Conservation (phyloP, 2,329 filamentous ascomycete species). For the Penicillium rolfsii region DNA sequence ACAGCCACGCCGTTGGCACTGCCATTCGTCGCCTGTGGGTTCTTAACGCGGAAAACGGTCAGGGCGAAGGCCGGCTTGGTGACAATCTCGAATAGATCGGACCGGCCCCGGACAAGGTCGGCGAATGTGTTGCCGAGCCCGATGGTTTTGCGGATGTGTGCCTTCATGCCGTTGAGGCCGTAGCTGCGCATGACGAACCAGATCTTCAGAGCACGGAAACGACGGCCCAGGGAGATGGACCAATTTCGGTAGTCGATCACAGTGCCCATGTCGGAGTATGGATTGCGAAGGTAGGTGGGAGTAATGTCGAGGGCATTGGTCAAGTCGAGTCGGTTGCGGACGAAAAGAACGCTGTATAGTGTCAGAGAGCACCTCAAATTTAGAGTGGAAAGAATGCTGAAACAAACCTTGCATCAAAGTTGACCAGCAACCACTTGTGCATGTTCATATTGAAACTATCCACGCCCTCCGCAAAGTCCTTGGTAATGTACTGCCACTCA, state of each 20-base stretch:
- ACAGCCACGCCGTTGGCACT: conserved; percentile 21
- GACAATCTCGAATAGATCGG: conserved; percentile 75
- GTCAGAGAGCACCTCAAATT: conserved; percentile 6
- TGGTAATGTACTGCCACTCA: conserved; percentile 72
- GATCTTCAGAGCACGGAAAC: conserved; percentile 87
- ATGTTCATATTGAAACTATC: conserved; percentile 95
- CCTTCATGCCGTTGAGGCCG: conserved; percentile 74
- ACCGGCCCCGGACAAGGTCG: conserved; percentile 58
- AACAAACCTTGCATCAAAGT: conserved; percentile 71
- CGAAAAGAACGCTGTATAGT: conserved; percentile 71
- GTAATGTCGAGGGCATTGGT: conserved; percentile 77
- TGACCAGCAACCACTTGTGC: conserved; percentile 96
- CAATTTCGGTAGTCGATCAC: conserved; percentile 97
- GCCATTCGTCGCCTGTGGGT: conserved; percentile 32
- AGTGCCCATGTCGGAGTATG: conserved; percentile 76
- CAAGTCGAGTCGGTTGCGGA: conserved; percentile 75
- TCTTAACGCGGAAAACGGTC: conserved; percentile 71
- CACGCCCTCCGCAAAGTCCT: conserved; percentile 63
- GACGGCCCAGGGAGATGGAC: conserved; percentile 89
- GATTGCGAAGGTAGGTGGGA: conserved; percentile 80
- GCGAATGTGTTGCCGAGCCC: conserved; percentile 71
- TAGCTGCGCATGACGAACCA: conserved; percentile 92
- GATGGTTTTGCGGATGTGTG: conserved; percentile 72
- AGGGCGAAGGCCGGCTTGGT: conserved; percentile 76
- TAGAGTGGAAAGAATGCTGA: background rate